Percentiles rank a stretch among this genome's conserved stretches.
Evolutionary conservation across 2,329 filamentous ascomycete species (phyloP).

Genomic region (Phialocephala sp.): DNA sequence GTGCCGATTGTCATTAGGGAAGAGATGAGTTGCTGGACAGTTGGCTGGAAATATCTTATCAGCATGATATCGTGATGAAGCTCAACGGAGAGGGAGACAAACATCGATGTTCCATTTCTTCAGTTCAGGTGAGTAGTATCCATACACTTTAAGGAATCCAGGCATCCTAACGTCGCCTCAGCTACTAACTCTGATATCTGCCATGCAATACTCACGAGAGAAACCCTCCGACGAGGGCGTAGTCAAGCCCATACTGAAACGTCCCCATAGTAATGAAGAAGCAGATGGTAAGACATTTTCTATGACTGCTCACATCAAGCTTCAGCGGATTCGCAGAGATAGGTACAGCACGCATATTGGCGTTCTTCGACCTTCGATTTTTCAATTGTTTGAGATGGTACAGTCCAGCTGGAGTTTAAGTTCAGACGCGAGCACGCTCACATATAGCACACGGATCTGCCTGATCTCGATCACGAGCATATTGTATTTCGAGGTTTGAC

Average conservation of each 20-base stretch:
- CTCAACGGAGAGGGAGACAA: background rate
- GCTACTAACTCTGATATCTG: background rate
- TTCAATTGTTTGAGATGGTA: background rate
- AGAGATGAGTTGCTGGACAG: slow-evolving; percentile 57
- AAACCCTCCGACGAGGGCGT: slow-evolving; percentile 51
- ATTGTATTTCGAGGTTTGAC: background rate
- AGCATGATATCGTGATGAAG: background rate
- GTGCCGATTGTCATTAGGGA: slow-evolving; percentile 56
- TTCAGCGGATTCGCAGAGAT: slow-evolving; percentile 29
- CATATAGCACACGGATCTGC: too few species aligned
- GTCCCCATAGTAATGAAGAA: slow-evolving; percentile 53
- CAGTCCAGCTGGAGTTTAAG: background rate
- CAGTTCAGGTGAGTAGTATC: slow-evolving; percentile 43
- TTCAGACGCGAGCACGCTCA: background rate
- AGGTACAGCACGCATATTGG: slow-evolving; percentile 13
- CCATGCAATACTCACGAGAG: slow-evolving; percentile 43
- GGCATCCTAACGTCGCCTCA: slow-evolving; percentile 46
- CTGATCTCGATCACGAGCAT: background rate
- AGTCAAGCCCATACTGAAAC: slow-evolving; percentile 59
- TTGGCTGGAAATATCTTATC: slow-evolving; percentile 43
- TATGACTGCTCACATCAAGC: slow-evolving; percentile 36
- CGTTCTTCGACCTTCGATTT: background rate
- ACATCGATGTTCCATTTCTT: slow-evolving; percentile 35
- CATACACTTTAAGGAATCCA: slow-evolving; percentile 56
- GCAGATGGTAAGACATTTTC: slow-evolving; percentile 54